Evolutionary conservation across 805 yeast genomes (phyloP).

Genomic region (Metschnikowia henanensis): DNA sequence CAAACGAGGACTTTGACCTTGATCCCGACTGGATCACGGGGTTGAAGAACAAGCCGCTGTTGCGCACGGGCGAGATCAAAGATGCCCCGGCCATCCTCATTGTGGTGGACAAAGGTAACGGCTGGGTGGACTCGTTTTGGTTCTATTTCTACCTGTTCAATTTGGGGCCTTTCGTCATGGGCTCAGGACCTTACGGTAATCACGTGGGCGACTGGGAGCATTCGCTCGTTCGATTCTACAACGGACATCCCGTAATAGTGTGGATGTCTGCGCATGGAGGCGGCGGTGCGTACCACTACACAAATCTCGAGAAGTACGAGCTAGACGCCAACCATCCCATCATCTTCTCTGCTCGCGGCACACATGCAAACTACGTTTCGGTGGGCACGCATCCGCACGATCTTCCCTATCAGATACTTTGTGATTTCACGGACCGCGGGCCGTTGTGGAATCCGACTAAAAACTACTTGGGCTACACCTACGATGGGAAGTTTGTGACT

Average conservation of each 20-base stretch:
- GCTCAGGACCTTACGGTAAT: slow-evolving; percentile 94
- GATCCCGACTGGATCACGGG: slow-evolving; percentile 90
- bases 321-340: slow-evolving; percentile 55
- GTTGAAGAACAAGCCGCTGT: slow-evolving; percentile 58
- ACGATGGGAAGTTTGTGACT: slow-evolving; percentile 55
- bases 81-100: slow-evolving; percentile 80
- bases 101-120: slow-evolving; percentile 90
- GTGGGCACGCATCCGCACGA: slow-evolving; percentile 97
- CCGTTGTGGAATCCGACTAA: slow-evolving; percentile 91
- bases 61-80: slow-evolving; percentile 66
- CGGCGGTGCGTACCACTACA: slow-evolving; percentile 83
- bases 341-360: slow-evolving; percentile 89
- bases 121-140: slow-evolving; percentile 96
- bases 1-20: slow-evolving; percentile 65
- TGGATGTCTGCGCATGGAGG: slow-evolving; percentile 99
- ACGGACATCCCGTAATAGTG: slow-evolving; percentile 76
- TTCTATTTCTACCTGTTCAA: slow-evolving; percentile 94
- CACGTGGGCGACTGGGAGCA: slow-evolving; percentile 99
- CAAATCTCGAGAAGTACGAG: slow-evolving; percentile 68
- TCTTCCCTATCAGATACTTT: slow-evolving; percentile 84
- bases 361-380: slow-evolving; percentile 96
- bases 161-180: slow-evolving; percentile 96
- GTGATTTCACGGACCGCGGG: slow-evolving; percentile 95
- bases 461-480: slow-evolving; percentile 81
- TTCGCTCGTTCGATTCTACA: slow-evolving; percentile 77